Evolutionary conservation across 2,329 filamentous ascomycete species (phyloP), one percentile per base, ranked within the genome.

Genomic region (Fusarium sp.): DNA sequence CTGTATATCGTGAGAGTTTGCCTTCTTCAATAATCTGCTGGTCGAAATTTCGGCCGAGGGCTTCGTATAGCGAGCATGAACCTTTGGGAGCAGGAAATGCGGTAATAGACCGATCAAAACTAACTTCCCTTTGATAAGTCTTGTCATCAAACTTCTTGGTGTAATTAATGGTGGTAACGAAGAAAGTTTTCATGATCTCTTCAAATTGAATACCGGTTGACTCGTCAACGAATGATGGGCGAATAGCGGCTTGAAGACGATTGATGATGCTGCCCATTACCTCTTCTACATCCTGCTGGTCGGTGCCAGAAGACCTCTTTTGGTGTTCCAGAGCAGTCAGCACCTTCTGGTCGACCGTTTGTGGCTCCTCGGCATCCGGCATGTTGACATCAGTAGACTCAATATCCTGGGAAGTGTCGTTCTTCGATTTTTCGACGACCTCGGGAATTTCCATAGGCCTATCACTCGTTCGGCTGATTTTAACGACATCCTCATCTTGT

Each of bases 261-360:
- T 96, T 95, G 66, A 98, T 90, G 32, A 98, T 93, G 78, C 96
- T 96, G 66, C 94, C 94, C 84, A 98, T 95, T 51, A 98, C 96
- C 82, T 99, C 96, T 18, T 95, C 95, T 9, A 98, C 96, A 82
- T 99, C 96, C 83, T 99, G 95, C 79, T 99, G 96, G 39, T 94
- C 86, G 1, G 87, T 89, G 6, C 87, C 87, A 15, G 85, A 86
- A 38, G 83, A 83, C 77, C 84, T 72, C 62, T 84, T 84, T 79
- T 83, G 85, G 77, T 83, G 84, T 76, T 85, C 86, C 32, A 85
- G 83, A 10, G 82, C 86, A 63, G 78, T 83, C 51, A 81, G 82
- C 15, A 88, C 85, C 60, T 84, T 84, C 55, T 86, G 80, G 28
- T 88, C 85, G 18, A 89, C 76, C 8, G 83, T 83, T 56, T 81